Evolutionary conservation across 2,329 filamentous ascomycete genomes (phyloP), one percentile per base, ranked within the genome.

Genomic region (Trichophyton schoenleinii): DNA sequence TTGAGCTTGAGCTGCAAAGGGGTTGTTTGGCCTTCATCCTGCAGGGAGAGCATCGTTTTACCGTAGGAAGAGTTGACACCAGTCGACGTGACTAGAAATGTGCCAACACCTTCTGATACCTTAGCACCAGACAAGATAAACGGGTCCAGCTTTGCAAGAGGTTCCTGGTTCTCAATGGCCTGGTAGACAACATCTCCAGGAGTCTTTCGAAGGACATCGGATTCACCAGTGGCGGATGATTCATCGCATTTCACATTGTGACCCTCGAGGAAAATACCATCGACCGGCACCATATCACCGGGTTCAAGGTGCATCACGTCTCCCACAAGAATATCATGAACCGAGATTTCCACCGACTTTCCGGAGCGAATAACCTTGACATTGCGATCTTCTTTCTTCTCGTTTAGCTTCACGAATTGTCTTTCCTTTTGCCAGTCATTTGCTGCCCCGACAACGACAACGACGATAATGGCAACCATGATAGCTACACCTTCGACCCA

Each of bases 81-180:
- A 18, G 86, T 84, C 3, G 87, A 83, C 1, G 87, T 89, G 60
- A 91, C 87, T 60, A 92, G 71, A 72, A 89, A 91, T 3, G 82
- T 84, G 8, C 89, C 88, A 6, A 89, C 80, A 60, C 88, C 88
- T 68, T 90, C 87, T 0, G 84, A 84, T 9, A 92, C 84, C 66
- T 89, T 90, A 2, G 86, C 86, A 53, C 88, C 88, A 22, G 87
- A 91, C 3, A 91, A 78, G 64, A 92, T 90, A 72, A 92, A 92
- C 0, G 88, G 88, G 67, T 91, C 88, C 64, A 87, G 76, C 68
- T 88, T 88, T 64, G 80, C 79, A 38, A 86, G 74, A 15, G 78
- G 78, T 59, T 85, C 78, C 62, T 83, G 78, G 57, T 81, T 78
- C 64, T 86, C 80, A 64, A 87, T 85, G 2, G 83, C 79, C 38